A percentile compares a stretch with the other conserved stretches of the same genome.
phyloP scores from a whole-genome alignment of 2,329 filamentous ascomycete species.

The Dothideomycetes sp. region DNA sequence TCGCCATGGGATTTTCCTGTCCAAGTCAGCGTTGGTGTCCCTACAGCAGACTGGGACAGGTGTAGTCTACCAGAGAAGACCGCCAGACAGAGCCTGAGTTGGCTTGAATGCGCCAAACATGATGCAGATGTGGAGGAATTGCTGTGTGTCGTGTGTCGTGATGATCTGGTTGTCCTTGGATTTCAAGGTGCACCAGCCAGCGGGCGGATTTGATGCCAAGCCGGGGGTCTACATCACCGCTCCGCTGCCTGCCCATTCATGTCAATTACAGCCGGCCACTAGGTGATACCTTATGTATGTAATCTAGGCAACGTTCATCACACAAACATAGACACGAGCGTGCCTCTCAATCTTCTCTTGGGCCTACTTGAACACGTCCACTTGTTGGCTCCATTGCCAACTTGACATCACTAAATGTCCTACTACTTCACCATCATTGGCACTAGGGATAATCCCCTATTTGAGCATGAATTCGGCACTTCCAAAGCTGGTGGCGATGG shows the following conservation, averaged over 20 bases:
- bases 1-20: conserved; percentile 91
- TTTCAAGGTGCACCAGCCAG: neutral
- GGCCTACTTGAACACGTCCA: no score
- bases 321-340: no score
- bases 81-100: conserved; percentile 64
- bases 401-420: conserved; percentile 51
- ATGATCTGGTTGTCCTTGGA: neutral
- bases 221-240: no score
- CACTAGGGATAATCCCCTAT: conserved; percentile 89
- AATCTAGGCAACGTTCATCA: no score
- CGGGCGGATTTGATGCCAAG: conserved; percentile 13
- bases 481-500: conserved; percentile 94
- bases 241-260: no score
- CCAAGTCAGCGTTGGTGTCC: conserved; percentile 3
- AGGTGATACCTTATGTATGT: no score
- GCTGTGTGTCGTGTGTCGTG: neutral
- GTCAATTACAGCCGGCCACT: no score
- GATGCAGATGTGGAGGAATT: no score
- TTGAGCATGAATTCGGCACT: conserved; percentile 94
- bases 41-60: neutral
- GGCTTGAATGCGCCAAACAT: conserved; percentile 83
- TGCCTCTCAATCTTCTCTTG: no score
- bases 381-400: no score
- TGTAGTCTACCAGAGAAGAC: conserved; percentile 63
- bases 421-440: conserved; percentile 98